Percentiles rank a stretch among this genome's conserved stretches.
phyloP scores from a whole-genome alignment of 805 yeast genomes.

The Pichia cephalocereana region DNA sequence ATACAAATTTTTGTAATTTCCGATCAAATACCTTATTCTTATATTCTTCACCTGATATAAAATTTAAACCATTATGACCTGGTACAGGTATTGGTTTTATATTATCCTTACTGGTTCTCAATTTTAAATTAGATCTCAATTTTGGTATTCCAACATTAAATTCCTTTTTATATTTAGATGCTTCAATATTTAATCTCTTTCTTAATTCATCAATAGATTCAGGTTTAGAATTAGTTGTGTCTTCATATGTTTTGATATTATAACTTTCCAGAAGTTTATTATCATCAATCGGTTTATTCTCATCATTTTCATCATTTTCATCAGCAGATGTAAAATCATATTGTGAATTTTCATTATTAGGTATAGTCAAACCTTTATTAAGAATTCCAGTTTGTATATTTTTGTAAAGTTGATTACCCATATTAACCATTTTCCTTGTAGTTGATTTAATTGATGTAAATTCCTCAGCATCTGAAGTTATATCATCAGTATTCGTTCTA shows the following conservation, averaged over 20 bases:
- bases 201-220: neutral
- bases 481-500: constrained; percentile 11
- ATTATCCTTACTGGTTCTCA: neutral
- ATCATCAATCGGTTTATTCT: constrained; percentile 5
- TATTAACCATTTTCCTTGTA: constrained; percentile 16
- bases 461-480: constrained; percentile 24
- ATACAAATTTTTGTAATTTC: constrained; percentile 17
- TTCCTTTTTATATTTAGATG: constrained; percentile 1
- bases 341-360: constrained; percentile 1
- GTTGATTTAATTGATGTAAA: constrained; percentile 16
- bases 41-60: constrained; percentile 25
- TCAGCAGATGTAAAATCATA: constrained; percentile 22
- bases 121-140: neutral
- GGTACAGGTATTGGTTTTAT: neutral
- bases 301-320: neutral
- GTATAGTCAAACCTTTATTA: neutral
- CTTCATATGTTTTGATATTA: neutral
- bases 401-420: constrained; percentile 20
- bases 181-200: neutral
- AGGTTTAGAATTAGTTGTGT: no score
- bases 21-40: constrained; percentile 24
- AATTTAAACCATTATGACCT: constrained; percentile 17
- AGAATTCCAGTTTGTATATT: neutral
- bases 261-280: neutral
- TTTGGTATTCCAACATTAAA: constrained; percentile 4